phyloP scores from a whole-genome alignment of 768 basidiomycete genomes.

The Mycena rebaudengoi region DNA sequence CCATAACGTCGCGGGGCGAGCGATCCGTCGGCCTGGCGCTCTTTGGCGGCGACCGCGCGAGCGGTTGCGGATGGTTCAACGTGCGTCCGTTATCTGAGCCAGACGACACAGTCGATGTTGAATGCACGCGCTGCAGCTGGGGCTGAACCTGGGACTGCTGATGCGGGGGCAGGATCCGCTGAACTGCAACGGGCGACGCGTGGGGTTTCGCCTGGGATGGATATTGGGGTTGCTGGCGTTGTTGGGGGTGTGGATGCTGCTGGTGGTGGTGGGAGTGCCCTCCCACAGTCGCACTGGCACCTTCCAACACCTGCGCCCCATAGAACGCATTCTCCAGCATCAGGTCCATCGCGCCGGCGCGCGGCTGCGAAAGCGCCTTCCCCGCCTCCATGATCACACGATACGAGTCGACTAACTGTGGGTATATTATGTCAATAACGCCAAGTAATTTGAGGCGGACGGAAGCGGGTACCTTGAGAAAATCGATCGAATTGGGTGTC shows the following conservation, averaged over 20 bases:
- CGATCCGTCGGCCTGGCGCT: slow-evolving; percentile 2
- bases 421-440: neutral
- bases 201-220: neutral
- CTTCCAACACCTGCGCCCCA: slow-evolving; percentile 23
- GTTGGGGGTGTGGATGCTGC: neutral
- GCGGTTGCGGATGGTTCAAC: slow-evolving; percentile 1
- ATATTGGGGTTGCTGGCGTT: neutral
- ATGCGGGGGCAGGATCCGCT: neutral
- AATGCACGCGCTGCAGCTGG: slow-evolving; percentile 24
- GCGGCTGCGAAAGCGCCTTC: slow-evolving; percentile 11
- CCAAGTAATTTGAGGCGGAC: neutral
- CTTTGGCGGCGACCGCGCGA: slow-evolving; percentile 8
- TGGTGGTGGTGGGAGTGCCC: neutral
- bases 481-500: slow-evolving; percentile 17
- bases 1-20: slow-evolving; percentile 11
- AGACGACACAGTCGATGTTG: slow-evolving; percentile 20
- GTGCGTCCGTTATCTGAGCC: slow-evolving; percentile 6
- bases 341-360: slow-evolving; percentile 13
- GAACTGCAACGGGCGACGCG: slow-evolving; percentile 3
- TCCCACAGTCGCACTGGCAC: slow-evolving; percentile 4
- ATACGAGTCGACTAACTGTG: slow-evolving; percentile 21
- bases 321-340: slow-evolving; percentile 27
- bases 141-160: slow-evolving; percentile 10
- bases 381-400: slow-evolving; percentile 23
- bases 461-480: slow-evolving; percentile 14